These are phyloP conservation scores for Claviceps sorghi DNA, from an alignment of 2,329 filamentous ascomycete genomes.

Conservation along the genomic window DNA sequence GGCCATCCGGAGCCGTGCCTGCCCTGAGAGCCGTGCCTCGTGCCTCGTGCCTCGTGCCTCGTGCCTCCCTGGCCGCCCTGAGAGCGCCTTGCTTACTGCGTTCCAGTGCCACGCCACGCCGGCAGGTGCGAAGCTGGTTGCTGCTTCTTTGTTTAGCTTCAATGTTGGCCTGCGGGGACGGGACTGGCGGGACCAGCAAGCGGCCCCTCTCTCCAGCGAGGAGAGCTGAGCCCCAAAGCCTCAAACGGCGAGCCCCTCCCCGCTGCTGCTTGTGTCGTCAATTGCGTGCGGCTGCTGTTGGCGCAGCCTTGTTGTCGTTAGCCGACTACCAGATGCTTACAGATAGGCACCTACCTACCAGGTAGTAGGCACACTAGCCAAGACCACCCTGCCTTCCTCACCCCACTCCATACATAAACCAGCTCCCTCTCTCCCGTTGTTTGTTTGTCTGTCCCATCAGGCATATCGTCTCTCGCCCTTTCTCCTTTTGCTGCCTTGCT, in stretches of 20 bases:
- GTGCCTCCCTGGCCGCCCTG: too few relatives aligned
- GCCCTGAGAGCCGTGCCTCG: too few relatives aligned
- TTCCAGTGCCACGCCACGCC: neutral
- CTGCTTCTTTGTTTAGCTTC: neutral
- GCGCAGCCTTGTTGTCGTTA: neutral
- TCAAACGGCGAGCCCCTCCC: conserved; percentile 3
- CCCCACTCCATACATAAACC: conserved; percentile 5
- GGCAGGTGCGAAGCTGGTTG: neutral
- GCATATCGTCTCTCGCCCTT: conserved; percentile 3
- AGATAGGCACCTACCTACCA: too few relatives aligned
- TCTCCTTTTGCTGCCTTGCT: conserved; percentile 2
- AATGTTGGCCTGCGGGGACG: too few relatives aligned
- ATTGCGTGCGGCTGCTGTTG: neutral
- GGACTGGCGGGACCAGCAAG: neutral
- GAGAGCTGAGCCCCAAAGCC: conserved; percentile 12
- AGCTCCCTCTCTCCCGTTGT: conserved; percentile 4
- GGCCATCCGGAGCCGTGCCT: too few relatives aligned
- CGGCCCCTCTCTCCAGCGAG: neutral
- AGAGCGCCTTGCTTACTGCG: too few relatives aligned
- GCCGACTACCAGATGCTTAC: too few relatives aligned
- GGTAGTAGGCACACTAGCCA: conserved; percentile 1
- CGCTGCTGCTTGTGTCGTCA: neutral
- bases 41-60: too few relatives aligned
- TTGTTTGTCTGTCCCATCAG: neutral
- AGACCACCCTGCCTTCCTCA: conserved; percentile 8